These are phyloP conservation scores for Kregervanrija fluxuum DNA, from an alignment of 805 yeast species.

Conservation along the genomic window DNA sequence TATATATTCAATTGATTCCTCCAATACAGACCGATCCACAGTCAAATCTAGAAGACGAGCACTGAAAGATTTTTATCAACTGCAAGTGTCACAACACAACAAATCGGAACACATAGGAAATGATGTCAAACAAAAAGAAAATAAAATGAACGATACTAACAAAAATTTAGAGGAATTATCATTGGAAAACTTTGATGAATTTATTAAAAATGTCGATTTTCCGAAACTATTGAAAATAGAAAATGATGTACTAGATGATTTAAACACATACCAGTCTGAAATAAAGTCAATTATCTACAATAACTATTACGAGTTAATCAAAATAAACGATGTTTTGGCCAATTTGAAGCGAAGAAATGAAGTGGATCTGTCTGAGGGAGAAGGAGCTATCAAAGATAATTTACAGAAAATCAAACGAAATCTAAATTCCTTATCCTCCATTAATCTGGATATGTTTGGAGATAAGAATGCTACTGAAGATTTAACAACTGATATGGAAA, in stretches of 20 bases:
- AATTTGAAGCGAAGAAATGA: conserved; percentile 25
- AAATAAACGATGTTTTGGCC: conserved; percentile 50
- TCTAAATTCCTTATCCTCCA: conserved; percentile 2
- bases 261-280: conserved; percentile 49
- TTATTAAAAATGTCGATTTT: conserved; percentile 25
- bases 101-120: neutral
- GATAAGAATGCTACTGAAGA: neutral
- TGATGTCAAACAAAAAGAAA: neutral
- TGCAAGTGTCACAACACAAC: conserved; percentile 25
- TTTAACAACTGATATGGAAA: neutral
- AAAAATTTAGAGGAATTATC: too few species aligned
- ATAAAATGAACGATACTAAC: neutral
- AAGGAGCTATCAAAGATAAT: conserved; percentile 17
- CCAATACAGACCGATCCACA: too few species aligned
- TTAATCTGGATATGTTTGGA: conserved; percentile 9
- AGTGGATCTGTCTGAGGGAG: conserved; percentile 10
- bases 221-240: conserved; percentile 28
- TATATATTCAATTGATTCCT: too few species aligned
- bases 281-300: conserved; percentile 69
- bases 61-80: conserved; percentile 34
- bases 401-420: conserved; percentile 20
- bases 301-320: conserved; percentile 66
- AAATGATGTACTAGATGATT: conserved; percentile 35
- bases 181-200: conserved; percentile 26
- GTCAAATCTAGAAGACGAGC: conserved; percentile 29